Percentiles rank a stretch among this genome's conserved stretches.
These are phyloP conservation scores for Scleroderma citrinum DNA, from an alignment of 768 basidiomycete species.

Conservation along the genomic window DNA sequence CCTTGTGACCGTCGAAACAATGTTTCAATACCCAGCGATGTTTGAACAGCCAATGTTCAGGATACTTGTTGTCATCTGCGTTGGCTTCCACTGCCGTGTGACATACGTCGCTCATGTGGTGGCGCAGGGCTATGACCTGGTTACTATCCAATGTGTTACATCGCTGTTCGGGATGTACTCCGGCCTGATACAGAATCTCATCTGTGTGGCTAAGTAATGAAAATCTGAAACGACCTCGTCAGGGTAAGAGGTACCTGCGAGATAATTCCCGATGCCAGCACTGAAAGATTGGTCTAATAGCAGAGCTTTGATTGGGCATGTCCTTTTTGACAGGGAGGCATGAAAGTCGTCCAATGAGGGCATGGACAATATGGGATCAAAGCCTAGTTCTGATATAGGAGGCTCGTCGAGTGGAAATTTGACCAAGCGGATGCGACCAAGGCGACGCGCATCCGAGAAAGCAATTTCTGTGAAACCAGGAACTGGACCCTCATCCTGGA, in stretches of 20 bases:
- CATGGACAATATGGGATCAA: conserved; percentile 72
- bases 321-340: conserved; percentile 42
- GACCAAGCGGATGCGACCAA: conserved; percentile 65
- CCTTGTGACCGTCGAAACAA: neutral
- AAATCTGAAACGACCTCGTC: neutral
- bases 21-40: conserved; percentile 53
- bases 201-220: conserved; percentile 30
- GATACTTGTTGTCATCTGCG: conserved; percentile 65
- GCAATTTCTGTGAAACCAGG: conserved; percentile 46
- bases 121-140: conserved; percentile 47
- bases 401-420: conserved; percentile 52
- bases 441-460: conserved; percentile 65
- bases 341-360: conserved; percentile 50
- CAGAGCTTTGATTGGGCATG: conserved; percentile 68
- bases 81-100: conserved; percentile 58
- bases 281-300: conserved; percentile 75
- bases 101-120: conserved; percentile 51
- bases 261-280: conserved; percentile 80
- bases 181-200: conserved; percentile 69
- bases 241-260: conserved; percentile 48
- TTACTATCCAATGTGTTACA: conserved; percentile 47
- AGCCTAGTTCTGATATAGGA: conserved; percentile 68
- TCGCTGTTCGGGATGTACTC: conserved; percentile 66
- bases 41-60: conserved; percentile 60
- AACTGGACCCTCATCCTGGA: conserved; percentile 35